Percentiles rank a stretch among this genome's conserved stretches.
Evolutionary conservation across 306 rosid genomes (phyloP).

Genomic region (Cicer chorassanicum): DNA sequence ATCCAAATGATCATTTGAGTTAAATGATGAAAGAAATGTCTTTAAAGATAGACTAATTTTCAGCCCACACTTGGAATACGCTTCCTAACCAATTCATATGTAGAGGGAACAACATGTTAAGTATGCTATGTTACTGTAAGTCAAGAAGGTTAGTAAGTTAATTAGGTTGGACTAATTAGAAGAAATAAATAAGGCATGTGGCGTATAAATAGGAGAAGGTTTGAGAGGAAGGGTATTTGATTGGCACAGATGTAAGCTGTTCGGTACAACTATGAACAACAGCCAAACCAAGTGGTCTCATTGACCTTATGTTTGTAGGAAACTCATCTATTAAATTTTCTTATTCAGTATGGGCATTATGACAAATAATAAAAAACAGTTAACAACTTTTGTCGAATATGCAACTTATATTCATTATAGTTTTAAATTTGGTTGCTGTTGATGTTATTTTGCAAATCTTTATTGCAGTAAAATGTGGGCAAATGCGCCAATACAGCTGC

Average conservation of each 20-base stretch:
- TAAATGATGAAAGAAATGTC: not conserved
- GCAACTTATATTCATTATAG: no score
- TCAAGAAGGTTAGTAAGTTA: not conserved
- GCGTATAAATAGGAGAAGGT: not conserved
- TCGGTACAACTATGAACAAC: not conserved
- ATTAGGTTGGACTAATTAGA: not conserved
- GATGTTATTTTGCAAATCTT: no score
- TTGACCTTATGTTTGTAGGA: not conserved
- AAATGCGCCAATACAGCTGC: no score
- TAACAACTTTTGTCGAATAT: not conserved
- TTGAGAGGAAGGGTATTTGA: not conserved
- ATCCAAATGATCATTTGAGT: not conserved
- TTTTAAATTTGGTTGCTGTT: no score
- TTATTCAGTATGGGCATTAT: not conserved
- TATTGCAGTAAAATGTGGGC: no score
- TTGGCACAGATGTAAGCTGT: not conserved
- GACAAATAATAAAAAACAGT: not conserved
- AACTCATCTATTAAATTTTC: not conserved
- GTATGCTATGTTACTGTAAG: no score
- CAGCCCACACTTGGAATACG: slow-evolving; percentile 3
- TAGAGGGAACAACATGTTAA: no score
- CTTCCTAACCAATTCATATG: not conserved
- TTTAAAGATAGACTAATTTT: not conserved
- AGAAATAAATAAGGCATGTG: not conserved
- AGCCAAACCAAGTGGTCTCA: slow-evolving; percentile 12